Conservation (phyloP, 805 yeast species). For the Yamadazyma phyllophila region DNA sequence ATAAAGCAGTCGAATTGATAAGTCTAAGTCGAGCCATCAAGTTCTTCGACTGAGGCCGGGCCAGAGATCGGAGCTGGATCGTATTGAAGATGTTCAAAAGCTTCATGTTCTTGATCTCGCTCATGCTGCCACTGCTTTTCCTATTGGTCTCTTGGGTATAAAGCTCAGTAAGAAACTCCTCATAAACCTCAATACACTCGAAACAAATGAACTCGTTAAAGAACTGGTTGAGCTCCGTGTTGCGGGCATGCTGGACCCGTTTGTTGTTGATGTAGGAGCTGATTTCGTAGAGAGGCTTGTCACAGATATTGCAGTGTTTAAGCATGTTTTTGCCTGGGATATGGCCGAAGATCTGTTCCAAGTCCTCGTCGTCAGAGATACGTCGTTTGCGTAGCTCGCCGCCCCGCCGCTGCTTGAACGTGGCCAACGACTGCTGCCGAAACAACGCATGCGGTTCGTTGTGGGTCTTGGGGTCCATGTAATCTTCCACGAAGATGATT, state of each 20-base stretch:
- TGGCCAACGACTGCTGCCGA: constrained; percentile 37
- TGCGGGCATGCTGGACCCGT: constrained; percentile 4
- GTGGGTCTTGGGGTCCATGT: constrained; percentile 31
- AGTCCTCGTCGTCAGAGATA: constrained; percentile 19
- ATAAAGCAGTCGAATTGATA: constrained; percentile 6
- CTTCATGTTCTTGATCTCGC: constrained; percentile 15
- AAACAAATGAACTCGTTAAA: constrained; percentile 60
- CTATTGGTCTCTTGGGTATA: constrained; percentile 3
- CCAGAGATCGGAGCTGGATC: constrained; percentile 13
- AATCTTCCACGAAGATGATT: constrained; percentile 56
- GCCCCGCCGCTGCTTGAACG: constrained; percentile 27
- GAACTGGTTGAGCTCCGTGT: constrained; percentile 11
- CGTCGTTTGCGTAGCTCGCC: constrained; percentile 10
- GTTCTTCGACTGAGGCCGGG: constrained; percentile 12
- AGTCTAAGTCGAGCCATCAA: constrained; percentile 15
- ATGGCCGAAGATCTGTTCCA: constrained; percentile 38
- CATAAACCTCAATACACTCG: constrained; percentile 58
- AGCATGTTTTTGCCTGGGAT: constrained; percentile 39
- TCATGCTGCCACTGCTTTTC: not conserved
- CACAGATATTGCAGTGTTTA: constrained; percentile 66
- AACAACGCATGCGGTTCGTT: constrained; percentile 13
- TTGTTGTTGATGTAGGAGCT: constrained; percentile 38
- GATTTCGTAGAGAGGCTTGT: constrained; percentile 62
- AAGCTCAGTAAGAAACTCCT: constrained; percentile 45
- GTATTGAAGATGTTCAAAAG: constrained; percentile 14